Evolutionary conservation across 2,329 filamentous ascomycete genomes (phyloP), one percentile per base, ranked within the genome.

Genomic region (Pleurostoma richardsiae): DNA sequence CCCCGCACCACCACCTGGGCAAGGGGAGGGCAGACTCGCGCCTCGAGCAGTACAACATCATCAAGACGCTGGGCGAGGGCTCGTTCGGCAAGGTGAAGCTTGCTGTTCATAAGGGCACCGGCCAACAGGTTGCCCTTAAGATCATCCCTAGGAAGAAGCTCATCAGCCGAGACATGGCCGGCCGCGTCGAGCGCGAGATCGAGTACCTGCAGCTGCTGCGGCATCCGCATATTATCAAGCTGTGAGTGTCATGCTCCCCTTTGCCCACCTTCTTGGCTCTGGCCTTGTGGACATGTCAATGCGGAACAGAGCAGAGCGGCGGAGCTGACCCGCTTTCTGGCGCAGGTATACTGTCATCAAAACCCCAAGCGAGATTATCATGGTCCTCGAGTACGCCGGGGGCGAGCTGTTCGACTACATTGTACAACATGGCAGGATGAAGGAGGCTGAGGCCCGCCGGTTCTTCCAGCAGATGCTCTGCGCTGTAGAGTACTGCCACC

Each of bases 401-500:
- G 89, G 89, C 51, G 94, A 99, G 69, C 77, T 99, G 50, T 99
- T 99, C 69, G 92, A 99, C 68, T 97, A 97, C 70, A 94, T 99
- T 52, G 94, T 99, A 49, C 86, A 91, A 62, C 85, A 96, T 63
- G 94, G 94, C 46, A 85, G 88, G 62, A 90, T 97, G 79, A 83
- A 86, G 56, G 94, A 99, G 67, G 79, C 85, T 50, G 88, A 95
- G 64, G 94, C 94, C n/a, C 85, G 94, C 48, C 90, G 92, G 56
- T 96, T 99, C 74, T 99, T 99, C 69, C 94, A 99, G 69, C 94
- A 99, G 69, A 99, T 99, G 70, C 88, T 99, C 45, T 96, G 94
- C 66, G 94, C 94, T 40, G 94, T 99, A 57, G 94, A 99, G 66
- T 99, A 99, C 71, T 99, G 94, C 63, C 94, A 99, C 70, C 82